A percentile compares a stretch with the other conserved stretches of the same genome.
Evolutionary conservation across 352 stramenopile species (phyloP).

Genomic region (Peronospora belbahrii): DNA sequence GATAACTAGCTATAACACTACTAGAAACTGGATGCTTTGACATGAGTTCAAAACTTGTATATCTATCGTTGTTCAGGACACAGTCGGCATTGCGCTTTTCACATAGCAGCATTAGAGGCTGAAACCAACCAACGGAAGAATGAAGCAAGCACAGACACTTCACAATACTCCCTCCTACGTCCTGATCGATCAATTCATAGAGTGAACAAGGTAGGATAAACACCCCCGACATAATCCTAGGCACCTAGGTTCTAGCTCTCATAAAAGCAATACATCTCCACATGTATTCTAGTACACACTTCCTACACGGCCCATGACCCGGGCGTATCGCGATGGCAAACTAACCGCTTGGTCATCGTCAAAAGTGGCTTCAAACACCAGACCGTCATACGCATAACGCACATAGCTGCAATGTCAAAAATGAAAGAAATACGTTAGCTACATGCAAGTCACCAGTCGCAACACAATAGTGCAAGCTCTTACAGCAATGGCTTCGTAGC

Average conservation of each 20-base stretch:
- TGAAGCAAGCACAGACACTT: constrained; percentile 9
- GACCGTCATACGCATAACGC: constrained; percentile 60
- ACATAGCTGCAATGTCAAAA: constrained; percentile 43
- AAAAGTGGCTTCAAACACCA: constrained; percentile 79
- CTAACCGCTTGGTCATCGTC: constrained; percentile 62
- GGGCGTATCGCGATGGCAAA: constrained; percentile 64
- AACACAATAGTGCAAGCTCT: constrained; percentile 9
- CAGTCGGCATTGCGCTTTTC: constrained; percentile 41
- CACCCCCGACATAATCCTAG: constrained; percentile 12
- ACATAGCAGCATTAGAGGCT: constrained; percentile 26
- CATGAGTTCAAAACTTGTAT: constrained; percentile 38
- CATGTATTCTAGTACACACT: constrained; percentile 43
- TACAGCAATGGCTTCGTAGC: constrained; percentile 50
- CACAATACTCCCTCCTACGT: constrained; percentile 26
- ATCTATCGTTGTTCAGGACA: too few species aligned
- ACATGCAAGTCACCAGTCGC: background rate
- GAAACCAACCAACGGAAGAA: background rate
- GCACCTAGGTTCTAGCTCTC: constrained; percentile 10
- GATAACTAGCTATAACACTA: constrained; percentile 9
- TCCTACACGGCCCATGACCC: constrained; percentile 58
- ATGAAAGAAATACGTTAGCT: background rate
- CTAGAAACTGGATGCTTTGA: constrained; percentile 63
- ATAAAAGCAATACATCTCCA: background rate
- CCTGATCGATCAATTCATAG: constrained; percentile 42
- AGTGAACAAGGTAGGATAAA: constrained; percentile 25